Evolutionary conservation across 352 stramenopile species (phyloP).

Genomic region (Pythium dissotocum): DNA sequence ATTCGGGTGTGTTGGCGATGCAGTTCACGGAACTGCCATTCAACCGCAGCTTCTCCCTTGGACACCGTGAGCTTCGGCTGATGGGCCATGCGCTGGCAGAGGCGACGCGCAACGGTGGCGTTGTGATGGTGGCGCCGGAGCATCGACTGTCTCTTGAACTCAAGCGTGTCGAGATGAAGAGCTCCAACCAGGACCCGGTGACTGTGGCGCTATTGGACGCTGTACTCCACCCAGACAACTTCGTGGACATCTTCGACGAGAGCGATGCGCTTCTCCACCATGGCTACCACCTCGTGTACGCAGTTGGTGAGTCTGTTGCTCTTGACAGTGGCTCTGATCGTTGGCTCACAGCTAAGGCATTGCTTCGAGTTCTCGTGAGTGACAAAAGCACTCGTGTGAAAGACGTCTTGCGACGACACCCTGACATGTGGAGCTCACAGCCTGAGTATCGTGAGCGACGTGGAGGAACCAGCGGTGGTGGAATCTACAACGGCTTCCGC

Average conservation of each 20-base stretch:
- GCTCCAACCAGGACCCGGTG: slow-evolving; percentile 9
- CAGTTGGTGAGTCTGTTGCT: slow-evolving; percentile 46
- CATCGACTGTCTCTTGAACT: slow-evolving; percentile 89
- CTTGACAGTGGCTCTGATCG: slow-evolving; percentile 53
- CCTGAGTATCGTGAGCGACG: slow-evolving; percentile 39
- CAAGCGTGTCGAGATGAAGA: slow-evolving; percentile 58
- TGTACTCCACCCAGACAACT: slow-evolving; percentile 49
- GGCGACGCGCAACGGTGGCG: slow-evolving; percentile 38
- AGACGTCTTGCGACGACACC: slow-evolving; percentile 36
- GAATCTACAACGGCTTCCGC: slow-evolving; percentile 43
- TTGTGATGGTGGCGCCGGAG: slow-evolving; percentile 82
- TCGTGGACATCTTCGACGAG: slow-evolving; percentile 87
- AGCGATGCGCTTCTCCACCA: slow-evolving; percentile 86
- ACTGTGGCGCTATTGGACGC: slow-evolving; percentile 33
- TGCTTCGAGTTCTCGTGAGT: slow-evolving; percentile 35
- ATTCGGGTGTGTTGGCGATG: slow-evolving; percentile 41
- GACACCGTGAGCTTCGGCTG: slow-evolving; percentile 21
- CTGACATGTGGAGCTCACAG: slow-evolving; percentile 38
- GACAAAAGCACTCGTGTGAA: slow-evolving; percentile 19
- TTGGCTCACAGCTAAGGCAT: slow-evolving; percentile 54
- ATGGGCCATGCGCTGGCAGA: slow-evolving; percentile 44
- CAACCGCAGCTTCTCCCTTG: slow-evolving; percentile 53
- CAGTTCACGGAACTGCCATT: slow-evolving; percentile 71
- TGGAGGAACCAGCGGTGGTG: slow-evolving; percentile 22
- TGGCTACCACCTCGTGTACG: slow-evolving; percentile 89